Evolutionary conservation across 768 basidiomycete genomes (phyloP), one percentile per base, ranked within the genome.

Genomic region (Trametes gibbosa): DNA sequence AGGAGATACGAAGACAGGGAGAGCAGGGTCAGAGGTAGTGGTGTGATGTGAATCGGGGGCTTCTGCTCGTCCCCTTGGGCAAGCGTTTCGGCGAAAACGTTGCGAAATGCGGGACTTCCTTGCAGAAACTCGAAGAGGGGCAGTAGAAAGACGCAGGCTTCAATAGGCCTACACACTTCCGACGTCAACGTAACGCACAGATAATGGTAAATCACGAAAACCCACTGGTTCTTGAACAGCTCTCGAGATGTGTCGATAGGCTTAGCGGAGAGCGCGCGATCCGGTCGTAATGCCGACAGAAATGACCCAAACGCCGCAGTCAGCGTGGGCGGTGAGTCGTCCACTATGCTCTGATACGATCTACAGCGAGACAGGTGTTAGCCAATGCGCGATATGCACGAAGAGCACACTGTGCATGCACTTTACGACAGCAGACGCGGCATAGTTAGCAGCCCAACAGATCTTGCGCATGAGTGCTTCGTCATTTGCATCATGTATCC

Each of bases 1-100:
- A 87, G 70, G 48, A 89, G 65, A 72, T 89, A 89, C 0, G 86
- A 87, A 2, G 84, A 80, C 52, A 88, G 67, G 4, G 83, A 80
- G 46, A 89, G 65, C 12, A 85, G 67, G 12, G 79, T 81, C 62
- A 79, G 74, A 1, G 78, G 71, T 10, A 80, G 69, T 5, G 80
- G 77, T 0, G 77, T 64, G 6, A 69, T 67, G 53, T 40, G 68
- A 24, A 45, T 58, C 37, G 55, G 49, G n/a, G 65, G 63, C 53
- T 59, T 66, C 9, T 53, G 48, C n/a, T 68, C 73, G 41, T 72
- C 69, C 4, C 48, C 39, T 3, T 16, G 13, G 5, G n/a, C 25
- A 13, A 61, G 42, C 8, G 50, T 53, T 16, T 79, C 76, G 47
- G 79, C 56, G 6, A 87, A 68, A 10, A 84, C 71, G n/a, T 75